These are phyloP conservation scores for Aechmea fasciata DNA, from an alignment of 176 grass and related monocot genomes.

Conservation along the genomic window DNA sequence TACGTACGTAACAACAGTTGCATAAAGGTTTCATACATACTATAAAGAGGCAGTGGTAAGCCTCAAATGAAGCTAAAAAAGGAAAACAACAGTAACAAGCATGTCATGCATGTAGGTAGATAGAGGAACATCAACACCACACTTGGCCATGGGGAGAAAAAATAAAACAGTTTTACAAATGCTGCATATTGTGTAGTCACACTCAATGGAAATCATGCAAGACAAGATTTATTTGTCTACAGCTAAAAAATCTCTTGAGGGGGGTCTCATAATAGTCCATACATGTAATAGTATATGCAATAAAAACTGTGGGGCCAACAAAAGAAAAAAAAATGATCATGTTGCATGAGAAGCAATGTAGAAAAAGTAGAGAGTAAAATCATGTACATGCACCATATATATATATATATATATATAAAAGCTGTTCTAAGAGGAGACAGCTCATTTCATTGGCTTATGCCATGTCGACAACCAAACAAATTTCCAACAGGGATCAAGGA, in stretches of 20 bases:
- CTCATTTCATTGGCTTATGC: neutral
- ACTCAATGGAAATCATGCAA: conserved; percentile 61
- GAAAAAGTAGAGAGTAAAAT: conserved; percentile 9
- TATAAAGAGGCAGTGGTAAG: too few relatives aligned
- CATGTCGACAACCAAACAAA: conserved; percentile 7
- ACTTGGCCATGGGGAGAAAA: neutral
- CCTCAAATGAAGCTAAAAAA: too few relatives aligned
- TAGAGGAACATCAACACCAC: neutral
- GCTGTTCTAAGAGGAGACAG: conserved; percentile 23
- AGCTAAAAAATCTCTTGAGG: conserved; percentile 24
- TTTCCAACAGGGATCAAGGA: neutral
- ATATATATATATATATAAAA: conserved; percentile 23
- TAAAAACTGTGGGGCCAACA: conserved; percentile 54
- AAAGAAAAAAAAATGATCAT: conserved; percentile 46
- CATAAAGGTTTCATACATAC: too few relatives aligned
- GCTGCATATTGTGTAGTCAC: conserved; percentile 20
- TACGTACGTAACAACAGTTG: too few relatives aligned
- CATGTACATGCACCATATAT: conserved; percentile 10
- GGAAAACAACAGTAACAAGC: neutral
- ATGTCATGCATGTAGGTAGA: too few relatives aligned
- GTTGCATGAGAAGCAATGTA: conserved; percentile 39
- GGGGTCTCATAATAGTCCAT: conserved; percentile 28
- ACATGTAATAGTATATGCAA: neutral
- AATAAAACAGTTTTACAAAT: neutral
- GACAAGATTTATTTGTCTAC: conserved; percentile 87